Conservation (phyloP, 1,284 basidiomycete genomes). For the Puccinia coronata region DNA sequence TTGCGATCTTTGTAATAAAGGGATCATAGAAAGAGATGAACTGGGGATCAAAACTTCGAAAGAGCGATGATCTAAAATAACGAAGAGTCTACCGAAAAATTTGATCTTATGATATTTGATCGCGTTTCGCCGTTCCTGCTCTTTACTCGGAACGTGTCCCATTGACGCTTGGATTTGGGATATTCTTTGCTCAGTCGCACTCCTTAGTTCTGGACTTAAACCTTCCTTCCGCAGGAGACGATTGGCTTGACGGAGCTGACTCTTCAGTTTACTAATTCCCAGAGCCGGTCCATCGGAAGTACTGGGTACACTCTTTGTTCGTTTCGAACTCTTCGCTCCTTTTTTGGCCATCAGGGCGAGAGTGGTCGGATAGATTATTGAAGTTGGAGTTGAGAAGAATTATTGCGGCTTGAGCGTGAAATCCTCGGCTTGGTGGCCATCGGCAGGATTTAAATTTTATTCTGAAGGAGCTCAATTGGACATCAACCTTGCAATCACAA, state of each 20-base stretch:
- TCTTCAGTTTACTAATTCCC: slow-evolving; percentile 43
- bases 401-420: no score
- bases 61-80: neutral
- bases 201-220: slow-evolving; percentile 26
- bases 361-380: neutral
- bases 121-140: slow-evolving; percentile 44
- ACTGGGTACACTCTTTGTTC: slow-evolving; percentile 63
- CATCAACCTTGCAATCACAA: no score
- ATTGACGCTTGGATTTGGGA: slow-evolving; percentile 20
- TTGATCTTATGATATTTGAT: slow-evolving; percentile 45
- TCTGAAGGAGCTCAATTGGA: no score
- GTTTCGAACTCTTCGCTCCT: slow-evolving; percentile 66
- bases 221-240: slow-evolving; percentile 28
- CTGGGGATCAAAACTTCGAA: neutral
- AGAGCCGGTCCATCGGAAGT: neutral
- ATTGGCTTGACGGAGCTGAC: slow-evolving; percentile 48
- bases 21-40: neutral
- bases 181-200: slow-evolving; percentile 27
- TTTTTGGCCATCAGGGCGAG: slow-evolving; percentile 12
- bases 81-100: slow-evolving; percentile 35
- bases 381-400: neutral
- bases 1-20: slow-evolving; percentile 27
- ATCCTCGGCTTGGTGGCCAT: no score
- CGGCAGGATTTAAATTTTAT: no score
- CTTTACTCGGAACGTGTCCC: slow-evolving; percentile 9